Base-by-base conservation (phyloP, 129 eudicot species). In the Glebionis coronaria region DNA sequence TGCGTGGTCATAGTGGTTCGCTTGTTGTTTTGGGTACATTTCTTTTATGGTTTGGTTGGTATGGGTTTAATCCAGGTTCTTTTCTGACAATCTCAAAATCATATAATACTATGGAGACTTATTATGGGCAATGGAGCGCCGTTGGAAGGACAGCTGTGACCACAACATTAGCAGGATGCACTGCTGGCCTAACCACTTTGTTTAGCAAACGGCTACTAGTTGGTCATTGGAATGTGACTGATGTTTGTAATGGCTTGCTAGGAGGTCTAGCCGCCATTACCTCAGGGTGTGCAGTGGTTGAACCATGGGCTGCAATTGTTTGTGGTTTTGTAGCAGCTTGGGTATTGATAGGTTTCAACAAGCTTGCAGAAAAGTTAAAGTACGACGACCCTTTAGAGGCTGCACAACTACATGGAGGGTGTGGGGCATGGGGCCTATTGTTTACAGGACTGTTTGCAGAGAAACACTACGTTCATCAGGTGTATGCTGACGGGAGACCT, bases 41-140 rank as follows among this genome's bases (percentile, higher is more conserved):
- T 81, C 78, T 86, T 63, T 45, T 86, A 8, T 86, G 93, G 93
- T 86, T 86, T 28, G 93, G 93, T 5, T 86, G 92, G 92, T 85
- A 85, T 55, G 92, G 92, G 20, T 85, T 85, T 67, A 85, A 85
- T 65, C 88, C 92, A 0, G 93, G 93, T 50, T 86, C 93, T 6
- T 86, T 86, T 40, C 11, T 86, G 3, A 69, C 80, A 46, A 86
- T 86, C 53, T 21, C 57, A 25, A 83, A 61, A 72, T 54, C 84
- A 1, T 86, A 83, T 13, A 65, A 52, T n/a, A 28, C 76, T 5
- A 21, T 47, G 10, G n/a, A 63, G 21, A 0, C 15, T 18, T 80
- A 71, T 40, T 86, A 86, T 25, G 88, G 93, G n/a, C 88, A 86
- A 65, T 86, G 93, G 93, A 82, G 88, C 8, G 93, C 84, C 35